phyloP scores from a whole-genome alignment of 2,329 filamentous ascomycete species.

The Teratosphaeria gauchensis region DNA sequence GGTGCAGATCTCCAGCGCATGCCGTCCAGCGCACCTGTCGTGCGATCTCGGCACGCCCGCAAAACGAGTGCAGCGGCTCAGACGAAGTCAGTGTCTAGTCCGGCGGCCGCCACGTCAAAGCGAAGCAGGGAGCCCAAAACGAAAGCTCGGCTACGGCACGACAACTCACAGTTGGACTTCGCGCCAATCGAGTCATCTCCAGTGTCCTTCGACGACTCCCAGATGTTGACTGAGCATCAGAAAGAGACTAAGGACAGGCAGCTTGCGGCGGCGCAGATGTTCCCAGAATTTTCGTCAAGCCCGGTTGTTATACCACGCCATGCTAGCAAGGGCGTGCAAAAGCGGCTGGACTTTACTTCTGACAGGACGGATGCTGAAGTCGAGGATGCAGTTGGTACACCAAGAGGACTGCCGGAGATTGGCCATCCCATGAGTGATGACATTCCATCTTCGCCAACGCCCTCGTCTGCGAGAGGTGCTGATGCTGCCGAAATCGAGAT shows the following conservation, averaged over 20 bases:
- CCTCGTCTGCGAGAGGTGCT: conserved; percentile 16
- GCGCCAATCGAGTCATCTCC: conserved; percentile 53
- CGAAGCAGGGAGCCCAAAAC: conserved; percentile 4
- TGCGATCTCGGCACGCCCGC: background rate
- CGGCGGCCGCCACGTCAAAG: background rate
- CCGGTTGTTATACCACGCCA: conserved; percentile 23
- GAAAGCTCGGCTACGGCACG: conserved; percentile 56
- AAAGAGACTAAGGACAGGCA: conserved; percentile 69
- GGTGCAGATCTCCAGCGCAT: background rate
- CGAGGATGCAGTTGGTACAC: conserved; percentile 28
- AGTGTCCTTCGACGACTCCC: conserved; percentile 49
- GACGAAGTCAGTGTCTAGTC: background rate
- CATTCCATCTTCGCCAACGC: conserved; percentile 44
- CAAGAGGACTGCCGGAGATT: conserved; percentile 29
- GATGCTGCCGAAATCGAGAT: conserved; percentile 2
- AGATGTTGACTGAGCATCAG: conserved; percentile 69
- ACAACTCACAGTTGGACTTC: conserved; percentile 76
- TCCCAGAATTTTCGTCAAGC: conserved; percentile 56
- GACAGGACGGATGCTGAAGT: conserved; percentile 7
- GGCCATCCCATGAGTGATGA: conserved; percentile 35
- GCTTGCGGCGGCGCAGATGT: conserved; percentile 53
- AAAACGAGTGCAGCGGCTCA: background rate
- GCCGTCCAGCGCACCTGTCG: background rate
- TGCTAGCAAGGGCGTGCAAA: conserved; percentile 13
- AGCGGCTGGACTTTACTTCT: conserved; percentile 19